These are phyloP conservation scores for Candida takata DNA, from an alignment of 805 yeast species.

Conservation along the genomic window DNA sequence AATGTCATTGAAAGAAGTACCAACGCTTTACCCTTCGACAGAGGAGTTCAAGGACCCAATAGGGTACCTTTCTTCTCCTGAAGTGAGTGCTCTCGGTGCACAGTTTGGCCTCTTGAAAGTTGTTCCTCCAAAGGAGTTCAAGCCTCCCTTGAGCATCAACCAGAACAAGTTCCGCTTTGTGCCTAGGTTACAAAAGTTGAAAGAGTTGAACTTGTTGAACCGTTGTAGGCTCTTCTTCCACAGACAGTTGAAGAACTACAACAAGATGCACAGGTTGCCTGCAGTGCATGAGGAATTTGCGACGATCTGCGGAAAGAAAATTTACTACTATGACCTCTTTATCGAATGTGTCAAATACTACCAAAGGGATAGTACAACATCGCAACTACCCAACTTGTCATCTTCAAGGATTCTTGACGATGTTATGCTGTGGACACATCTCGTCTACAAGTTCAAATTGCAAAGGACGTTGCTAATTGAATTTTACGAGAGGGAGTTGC, in stretches of 20 bases:
- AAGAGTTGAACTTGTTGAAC: constrained; percentile 55
- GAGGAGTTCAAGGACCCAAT: constrained; percentile 61
- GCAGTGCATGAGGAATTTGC: not conserved
- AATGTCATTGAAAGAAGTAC: constrained; percentile 28
- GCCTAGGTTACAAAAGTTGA: constrained; percentile 60
- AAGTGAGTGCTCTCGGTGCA: constrained; percentile 38
- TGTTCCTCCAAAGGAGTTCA: constrained; percentile 48
- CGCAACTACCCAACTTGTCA: constrained; percentile 7
- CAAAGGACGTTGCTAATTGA: constrained; percentile 10
- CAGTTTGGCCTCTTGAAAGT: constrained; percentile 72
- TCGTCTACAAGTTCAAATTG: constrained; percentile 13
- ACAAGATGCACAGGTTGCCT: constrained; percentile 33
- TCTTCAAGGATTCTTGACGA: constrained; percentile 12
- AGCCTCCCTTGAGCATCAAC: constrained; percentile 49
- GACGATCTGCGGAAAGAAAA: constrained; percentile 7
- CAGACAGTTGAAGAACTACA: constrained; percentile 53
- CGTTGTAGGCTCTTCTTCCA: constrained; percentile 57
- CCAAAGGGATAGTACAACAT: constrained; percentile 5
- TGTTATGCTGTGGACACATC: constrained; percentile 22
- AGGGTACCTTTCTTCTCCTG: constrained; percentile 48
- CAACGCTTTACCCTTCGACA: constrained; percentile 48
- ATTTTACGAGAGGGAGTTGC: constrained; percentile 23
- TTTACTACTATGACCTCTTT: constrained; percentile 34
- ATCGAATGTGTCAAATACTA: constrained; percentile 26
- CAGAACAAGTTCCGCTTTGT: constrained; percentile 50